Evolutionary conservation across 768 basidiomycete genomes (phyloP), one percentile per base, ranked within the genome.

Genomic region (Leccinum subtestaceum): DNA sequence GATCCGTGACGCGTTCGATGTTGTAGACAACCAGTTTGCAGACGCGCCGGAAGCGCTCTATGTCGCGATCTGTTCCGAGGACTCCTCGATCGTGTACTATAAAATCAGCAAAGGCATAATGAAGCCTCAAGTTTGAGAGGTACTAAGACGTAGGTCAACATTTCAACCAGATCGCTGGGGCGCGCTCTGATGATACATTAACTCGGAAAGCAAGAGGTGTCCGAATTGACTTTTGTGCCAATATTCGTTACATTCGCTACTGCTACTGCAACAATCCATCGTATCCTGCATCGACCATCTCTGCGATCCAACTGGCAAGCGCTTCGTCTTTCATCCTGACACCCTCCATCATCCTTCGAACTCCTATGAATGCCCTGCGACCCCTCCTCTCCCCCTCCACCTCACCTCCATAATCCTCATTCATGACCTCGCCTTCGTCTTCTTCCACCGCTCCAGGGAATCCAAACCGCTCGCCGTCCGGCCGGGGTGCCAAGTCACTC

Each of bases 41-140:
- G 55, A 56, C 10, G 11, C 56, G 10, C 79, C 80, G 12, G 70
- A 77, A 40, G 77, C 82, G 55, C 72, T 92, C 50, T 87, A 83
- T 65, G 70, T 93, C 31, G 91, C 86, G 12, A 87, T 92, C 57
- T 85, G 84, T 47, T 81, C 86, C 0, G 84, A 88, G 53, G 91
- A 93, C 65, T 85, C 91, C 11, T 91, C 91, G 9, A 86, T 88
- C 49, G 91, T 93, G 53, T 93, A 93, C 71, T 93, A 93, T 74
- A 90, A 89, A 66, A 78, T 93, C 59, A 87, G 86, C 67, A 78
- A 80, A 52, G 91, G 89, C 56, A 88, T 93, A 32, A 84, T 86
- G 60, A 92, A 92, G 65, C 90, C 88, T 25, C 77, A 81, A 11
- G 74, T 88, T 48, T 89, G 64, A 74, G 43, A 21, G 3, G 21